Percentiles rank a stretch among this genome's conserved stretches.
These are phyloP conservation scores for Cordyceps javanica DNA, from an alignment of 2,329 filamentous ascomycete species.

Conservation along the genomic window DNA sequence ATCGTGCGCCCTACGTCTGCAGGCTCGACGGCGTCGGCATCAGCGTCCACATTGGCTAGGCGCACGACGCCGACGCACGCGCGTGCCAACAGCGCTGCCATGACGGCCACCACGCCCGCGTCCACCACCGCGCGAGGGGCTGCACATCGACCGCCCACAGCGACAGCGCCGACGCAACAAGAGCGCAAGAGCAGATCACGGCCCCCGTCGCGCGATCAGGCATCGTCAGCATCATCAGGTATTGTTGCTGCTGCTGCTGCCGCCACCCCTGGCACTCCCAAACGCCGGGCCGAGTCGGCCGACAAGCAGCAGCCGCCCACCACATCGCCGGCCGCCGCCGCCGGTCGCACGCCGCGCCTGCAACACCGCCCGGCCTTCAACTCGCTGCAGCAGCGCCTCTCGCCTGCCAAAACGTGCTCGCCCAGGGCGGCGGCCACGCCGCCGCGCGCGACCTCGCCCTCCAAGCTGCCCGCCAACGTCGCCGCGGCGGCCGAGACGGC, in stretches of 20 bases:
- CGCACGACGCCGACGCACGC: conserved; percentile 28
- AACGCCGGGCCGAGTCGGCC: conserved; percentile 18
- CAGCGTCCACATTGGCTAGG: conserved; percentile 19
- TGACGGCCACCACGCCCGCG: background rate
- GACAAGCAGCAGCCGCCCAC: conserved; percentile 17
- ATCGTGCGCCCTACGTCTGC: conserved; percentile 22
- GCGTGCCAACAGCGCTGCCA: conserved; percentile 27
- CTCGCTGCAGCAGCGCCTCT: conserved; percentile 62
- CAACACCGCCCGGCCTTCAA: conserved; percentile 51
- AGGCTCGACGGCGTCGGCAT: conserved; percentile 15
- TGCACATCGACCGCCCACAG: conserved; percentile 18
- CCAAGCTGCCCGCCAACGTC: conserved; percentile 55
- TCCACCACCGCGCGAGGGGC: background rate
- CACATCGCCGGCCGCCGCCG: conserved; percentile 14
- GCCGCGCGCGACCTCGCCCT: conserved; percentile 49
- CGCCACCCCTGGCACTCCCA: conserved; percentile 12
- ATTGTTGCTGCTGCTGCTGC: too few relatives aligned
- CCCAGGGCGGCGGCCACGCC: conserved; percentile 55
- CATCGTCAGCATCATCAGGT: conserved; percentile 1
- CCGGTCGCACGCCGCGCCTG: conserved; percentile 26
- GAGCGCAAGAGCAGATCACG: conserved; percentile 22
- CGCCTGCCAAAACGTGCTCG: conserved; percentile 50
- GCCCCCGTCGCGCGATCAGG: conserved; percentile 24
- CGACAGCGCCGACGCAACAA: too few relatives aligned
- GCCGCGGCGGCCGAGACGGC: conserved; percentile 52